Evolutionary conservation across 163 green algal genomes (phyloP).

Genomic region (Chlamydomonas reinhardtii): DNA sequence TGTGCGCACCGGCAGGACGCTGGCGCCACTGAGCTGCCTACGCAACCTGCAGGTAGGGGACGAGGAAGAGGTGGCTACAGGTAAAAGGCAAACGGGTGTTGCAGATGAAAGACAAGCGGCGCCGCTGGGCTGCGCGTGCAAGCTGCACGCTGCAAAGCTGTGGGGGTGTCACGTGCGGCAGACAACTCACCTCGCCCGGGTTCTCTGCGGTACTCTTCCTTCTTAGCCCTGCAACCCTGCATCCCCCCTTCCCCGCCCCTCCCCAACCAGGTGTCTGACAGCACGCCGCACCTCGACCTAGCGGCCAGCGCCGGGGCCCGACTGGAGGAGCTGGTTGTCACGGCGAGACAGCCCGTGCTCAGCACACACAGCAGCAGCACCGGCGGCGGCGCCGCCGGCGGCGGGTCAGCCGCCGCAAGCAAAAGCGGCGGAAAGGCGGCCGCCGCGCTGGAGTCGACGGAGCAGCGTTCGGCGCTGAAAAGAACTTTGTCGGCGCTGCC

Average conservation of each 20-base stretch:
- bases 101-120: too few species aligned
- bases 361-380: background rate
- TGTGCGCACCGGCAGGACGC: background rate
- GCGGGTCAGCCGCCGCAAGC: too few species aligned
- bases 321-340: slow-evolving; percentile 38
- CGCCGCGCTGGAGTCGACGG: background rate
- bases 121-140: too few species aligned
- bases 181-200: too few species aligned
- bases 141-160: too few species aligned
- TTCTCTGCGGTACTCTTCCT: too few species aligned
- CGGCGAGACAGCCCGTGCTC: background rate
- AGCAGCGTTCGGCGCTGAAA: slow-evolving; percentile 8
- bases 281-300: slow-evolving; percentile 12
- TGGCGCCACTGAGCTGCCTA: background rate
- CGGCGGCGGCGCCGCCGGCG: background rate
- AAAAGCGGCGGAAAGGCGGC: too few species aligned
- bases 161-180: too few species aligned
- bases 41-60: slow-evolving; percentile 22
- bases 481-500: background rate
- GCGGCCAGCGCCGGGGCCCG: background rate
- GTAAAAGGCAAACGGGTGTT: too few species aligned
- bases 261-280: background rate
- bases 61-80: too few species aligned
- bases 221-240: too few species aligned
- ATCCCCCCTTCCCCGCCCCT: too few species aligned